Base-by-base conservation (phyloP, 1,284 basidiomycete species). In the Wallemia mellicola region DNA sequence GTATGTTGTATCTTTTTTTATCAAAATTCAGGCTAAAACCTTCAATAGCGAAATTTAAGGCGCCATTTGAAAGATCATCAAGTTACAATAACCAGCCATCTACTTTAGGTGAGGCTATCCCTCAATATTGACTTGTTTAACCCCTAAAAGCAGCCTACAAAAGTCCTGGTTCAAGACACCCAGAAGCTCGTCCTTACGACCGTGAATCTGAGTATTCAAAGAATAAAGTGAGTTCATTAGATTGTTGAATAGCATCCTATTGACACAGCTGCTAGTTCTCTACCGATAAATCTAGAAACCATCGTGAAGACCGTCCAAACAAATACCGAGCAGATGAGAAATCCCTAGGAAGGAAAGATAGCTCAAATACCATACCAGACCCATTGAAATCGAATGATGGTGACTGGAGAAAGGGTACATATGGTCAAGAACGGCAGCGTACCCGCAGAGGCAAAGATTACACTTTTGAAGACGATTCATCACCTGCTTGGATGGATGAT, bases 401-500 rank as follows among this genome's bases (percentile, higher is more conserved):
- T 48, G 38, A 48, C 19, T 48, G 38, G 38, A 48, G 38, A n/a
- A 48, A 48, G 38, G 38, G 38, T n/a, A n/a, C 14, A 11, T 48
- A 11, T 48, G 38, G 5, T 48, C 38, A 48, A 48, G 38, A 48
- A 48, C 38, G 38, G 19, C 38, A 48, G 38, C 38, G 38, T 48
- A 15, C 19, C 14, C 38, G 38, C 19, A 48, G n/a, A 48, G 38
- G 38, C 38, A 48, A n/a, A 48, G 22, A 48, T 48, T n/a, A 11
- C 22, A 17, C 38, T 15, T 48, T 48, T 22, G 38, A 48, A 7
- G 38, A 48, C 38, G 38, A 48, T 48, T 7, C 38, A 5, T 48
- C 38, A 66, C 86, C 85, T 24, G 85, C 85, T 19, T 88, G 85
- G 85, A 86, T 88, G 83, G 83, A 85, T 63, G 38, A 48, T 48